These are phyloP conservation scores for Candida sanyaensis DNA, from an alignment of 1,139 yeast genomes.

Conservation along the genomic window DNA sequence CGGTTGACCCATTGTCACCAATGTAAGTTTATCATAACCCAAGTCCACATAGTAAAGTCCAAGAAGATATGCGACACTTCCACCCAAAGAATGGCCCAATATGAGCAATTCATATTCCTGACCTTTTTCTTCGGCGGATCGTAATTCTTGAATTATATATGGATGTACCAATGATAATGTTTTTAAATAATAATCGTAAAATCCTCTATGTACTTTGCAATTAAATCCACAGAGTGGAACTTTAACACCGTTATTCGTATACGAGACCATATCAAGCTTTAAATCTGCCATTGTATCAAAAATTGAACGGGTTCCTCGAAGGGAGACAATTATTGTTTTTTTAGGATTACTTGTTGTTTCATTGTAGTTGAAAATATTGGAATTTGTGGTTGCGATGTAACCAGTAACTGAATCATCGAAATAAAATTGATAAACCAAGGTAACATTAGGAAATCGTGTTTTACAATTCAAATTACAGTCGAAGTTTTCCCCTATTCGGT, in stretches of 20 bases:
- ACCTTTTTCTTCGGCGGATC: conserved; percentile 10
- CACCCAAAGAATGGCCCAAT: conserved; percentile 57
- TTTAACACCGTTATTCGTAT: conserved; percentile 24
- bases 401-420: conserved; percentile 43
- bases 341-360: conserved; percentile 14
- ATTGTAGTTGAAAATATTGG: conserved; percentile 27
- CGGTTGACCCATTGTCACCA: conserved; percentile 56
- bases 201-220: conserved; percentile 53
- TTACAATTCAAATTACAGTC: conserved; percentile 46
- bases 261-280: conserved; percentile 39
- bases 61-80: conserved; percentile 45
- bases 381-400: conserved; percentile 37
- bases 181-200: conserved; percentile 32
- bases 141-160: conserved; percentile 26
- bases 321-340: conserved; percentile 39
- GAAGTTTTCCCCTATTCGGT: conserved; percentile 42
- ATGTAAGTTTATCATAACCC: conserved; percentile 32
- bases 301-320: conserved; percentile 52
- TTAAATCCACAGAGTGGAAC: conserved; percentile 33
- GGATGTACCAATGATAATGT: conserved; percentile 32
- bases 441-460: conserved; percentile 39
- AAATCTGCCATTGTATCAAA: conserved; percentile 49
- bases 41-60: conserved; percentile 39
- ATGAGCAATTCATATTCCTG: conserved; percentile 37
- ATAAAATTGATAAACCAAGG: conserved; percentile 49